Evolutionary conservation across 768 basidiomycete species (phyloP), one percentile per base, ranked within the genome.

Genomic region (Lactarius tabidus): DNA sequence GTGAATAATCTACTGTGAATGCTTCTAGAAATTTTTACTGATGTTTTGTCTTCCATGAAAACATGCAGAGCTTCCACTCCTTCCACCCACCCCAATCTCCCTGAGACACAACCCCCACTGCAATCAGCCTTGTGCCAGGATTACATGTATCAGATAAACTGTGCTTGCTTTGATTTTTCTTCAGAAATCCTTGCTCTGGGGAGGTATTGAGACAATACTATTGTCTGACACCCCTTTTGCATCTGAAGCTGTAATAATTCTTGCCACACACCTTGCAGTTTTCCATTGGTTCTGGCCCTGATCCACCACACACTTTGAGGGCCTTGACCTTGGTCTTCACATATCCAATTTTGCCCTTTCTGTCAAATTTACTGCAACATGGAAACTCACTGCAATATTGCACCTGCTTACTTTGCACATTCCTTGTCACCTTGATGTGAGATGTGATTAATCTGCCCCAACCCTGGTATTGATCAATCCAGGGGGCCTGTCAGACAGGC

Each of bases 341-440:
- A 53, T 23, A 26, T 59, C 67, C 69, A 67, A 68, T 64, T 69
- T 65, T 63, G 60, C 69, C 69, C 57, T 57, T 8, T 15, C 39
- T 3, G 39, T 18, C 39, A 18, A 15, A n/a, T 17, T 38, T 20
- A 23, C 53, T 57, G 59, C 28, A 26, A 31, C 52, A 62, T 65
- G 60, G 55, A n/a, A n/a, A 23, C 57, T 48, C 55, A 35, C 56
- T 60, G 51, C 23, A 63, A 38, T 60, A 68, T 69, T 61, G 57
- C 59, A 45, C 45, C 35, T 54, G 23, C 29, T 38, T 35, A 23
- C 38, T 23, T 62, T 51, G 56, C 60, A 66, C 53, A 23, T 53
- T 41, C 53, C 36, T 54, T 57, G 60, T 52, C 45, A 57, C 35
- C n/a, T n/a, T 57, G 60, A 56, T 38, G 52, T 29, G 57, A 38